phyloP scores from a whole-genome alignment of 108 stramenopile species.

The Cyclotella cryptica region DNA sequence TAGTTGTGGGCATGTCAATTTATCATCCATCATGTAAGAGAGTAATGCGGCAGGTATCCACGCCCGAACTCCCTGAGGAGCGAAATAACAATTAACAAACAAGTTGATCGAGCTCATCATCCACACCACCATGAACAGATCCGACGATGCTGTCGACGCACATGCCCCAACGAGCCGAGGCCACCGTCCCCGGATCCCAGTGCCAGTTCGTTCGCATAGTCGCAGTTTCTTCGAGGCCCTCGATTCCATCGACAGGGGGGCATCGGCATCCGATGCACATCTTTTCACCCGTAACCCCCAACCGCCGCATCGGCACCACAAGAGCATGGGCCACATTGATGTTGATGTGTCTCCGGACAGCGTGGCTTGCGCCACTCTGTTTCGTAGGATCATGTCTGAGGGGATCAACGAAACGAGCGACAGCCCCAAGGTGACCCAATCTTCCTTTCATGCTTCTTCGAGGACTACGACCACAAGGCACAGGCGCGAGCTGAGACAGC shows the following conservation, averaged over 20 bases:
- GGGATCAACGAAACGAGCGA: neutral
- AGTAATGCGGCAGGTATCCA: too few species aligned
- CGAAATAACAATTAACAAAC: too few species aligned
- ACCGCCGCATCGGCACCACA: neutral
- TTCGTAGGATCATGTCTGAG: conserved; percentile 2
- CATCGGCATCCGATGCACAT: neutral
- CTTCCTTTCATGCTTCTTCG: neutral
- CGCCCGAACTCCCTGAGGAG: too few species aligned
- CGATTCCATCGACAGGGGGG: conserved; percentile 14
- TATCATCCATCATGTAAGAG: too few species aligned
- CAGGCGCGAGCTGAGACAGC: neutral
- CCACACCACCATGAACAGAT: neutral
- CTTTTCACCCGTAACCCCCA: neutral
- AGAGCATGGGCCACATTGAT: neutral
- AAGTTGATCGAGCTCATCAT: too few species aligned
- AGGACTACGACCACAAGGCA: neutral
- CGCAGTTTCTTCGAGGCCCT: conserved; percentile 14
- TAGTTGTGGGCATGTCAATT: too few species aligned
- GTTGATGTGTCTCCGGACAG: neutral
- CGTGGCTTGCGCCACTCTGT: neutral
- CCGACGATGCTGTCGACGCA: neutral
- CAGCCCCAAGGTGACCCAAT: neutral
- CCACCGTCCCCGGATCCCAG: neutral
- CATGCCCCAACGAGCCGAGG: neutral
- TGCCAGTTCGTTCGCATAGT: neutral